A percentile compares a stretch with the other conserved stretches of the same genome.
Conservation (phyloP, 305 asterid species). For the Fraxinus angustifolia region DNA sequence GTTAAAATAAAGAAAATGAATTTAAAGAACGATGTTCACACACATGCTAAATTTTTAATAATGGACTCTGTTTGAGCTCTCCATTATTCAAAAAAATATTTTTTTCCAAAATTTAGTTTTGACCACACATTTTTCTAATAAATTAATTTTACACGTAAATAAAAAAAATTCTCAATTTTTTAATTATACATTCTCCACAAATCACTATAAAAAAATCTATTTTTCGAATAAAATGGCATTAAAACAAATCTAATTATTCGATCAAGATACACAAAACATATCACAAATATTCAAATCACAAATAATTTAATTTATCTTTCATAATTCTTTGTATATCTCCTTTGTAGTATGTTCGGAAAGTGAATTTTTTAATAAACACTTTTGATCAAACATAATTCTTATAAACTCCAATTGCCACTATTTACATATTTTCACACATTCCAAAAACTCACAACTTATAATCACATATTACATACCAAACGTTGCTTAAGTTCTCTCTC, state of each 20-base stretch:
- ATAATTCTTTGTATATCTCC: too few relatives aligned
- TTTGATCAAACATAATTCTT: too few relatives aligned
- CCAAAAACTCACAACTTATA: neutral
- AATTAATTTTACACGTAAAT: too few relatives aligned
- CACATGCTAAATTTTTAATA: neutral
- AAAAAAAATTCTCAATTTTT: too few relatives aligned
- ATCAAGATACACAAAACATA: neutral
- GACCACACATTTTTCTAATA: too few relatives aligned
- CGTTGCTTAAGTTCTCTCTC: neutral
- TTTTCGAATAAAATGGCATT: too few relatives aligned
- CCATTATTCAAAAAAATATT: too few relatives aligned
- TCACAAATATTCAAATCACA: neutral
- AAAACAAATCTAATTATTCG: neutral
- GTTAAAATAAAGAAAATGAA: neutral
- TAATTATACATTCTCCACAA: too few relatives aligned
- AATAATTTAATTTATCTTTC: neutral
- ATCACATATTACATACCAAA: neutral
- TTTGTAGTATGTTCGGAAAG: neutral
- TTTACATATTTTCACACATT: neutral
- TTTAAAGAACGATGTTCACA: neutral
- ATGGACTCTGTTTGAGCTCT: too few relatives aligned
- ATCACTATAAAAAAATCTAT: too few relatives aligned
- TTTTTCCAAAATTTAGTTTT: too few relatives aligned
- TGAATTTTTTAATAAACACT: too few relatives aligned
- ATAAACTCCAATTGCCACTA: neutral